Base-by-base conservation (phyloP, 2,329 filamentous ascomycete genomes). In the Thelonectria olida region DNA sequence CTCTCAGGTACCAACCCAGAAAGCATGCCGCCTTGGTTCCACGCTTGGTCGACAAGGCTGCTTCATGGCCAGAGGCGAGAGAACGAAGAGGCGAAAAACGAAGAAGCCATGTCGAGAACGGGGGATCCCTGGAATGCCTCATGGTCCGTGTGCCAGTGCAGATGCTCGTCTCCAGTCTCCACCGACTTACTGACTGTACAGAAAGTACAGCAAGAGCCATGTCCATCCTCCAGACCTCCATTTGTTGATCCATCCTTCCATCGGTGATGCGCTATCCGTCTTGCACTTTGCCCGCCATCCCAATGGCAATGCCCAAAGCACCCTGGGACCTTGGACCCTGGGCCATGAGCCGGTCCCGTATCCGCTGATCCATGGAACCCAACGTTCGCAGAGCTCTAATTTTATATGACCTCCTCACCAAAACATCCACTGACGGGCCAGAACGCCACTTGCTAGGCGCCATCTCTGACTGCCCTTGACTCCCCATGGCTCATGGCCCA, bases 361-460 rank as follows among this genome's bases (percentile, higher is more conserved):
- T 71, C 68, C 65, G 70, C 68, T 72, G 68, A 71, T 71, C 68
- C 68, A 71, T 71, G 63, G 61, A 65, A 69, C 66, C 67, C 62
- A 73, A 67, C 69, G 65, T 68, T 65, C 64, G 64, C 67, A 72
- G 66, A 62, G 70, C 73, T 75, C 78, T 81, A 79, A 80, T 81
- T 80, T 81, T 78, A 81, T 79, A 79, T 76, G 74, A 70, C 64
- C 69, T 74, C 65, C 70, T 66, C 65, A 62, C 66, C 54, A 67
- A 15, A 5, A 70, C 75, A 72, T 77, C 80, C 80, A 81, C 73
- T 81, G 74, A 79, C 76, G 79, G 72, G 73, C 73, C 74, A 73
- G 72, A 67, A 74, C 73, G 72, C 72, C 68, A 68, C 72, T 69
- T 66, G 69, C 71, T 80, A 81, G 77, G 76, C 80, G 80, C 81